These are phyloP conservation scores for Metarhizium brunneum DNA, from an alignment of 2,329 filamentous ascomycete species.

Conservation along the genomic window DNA sequence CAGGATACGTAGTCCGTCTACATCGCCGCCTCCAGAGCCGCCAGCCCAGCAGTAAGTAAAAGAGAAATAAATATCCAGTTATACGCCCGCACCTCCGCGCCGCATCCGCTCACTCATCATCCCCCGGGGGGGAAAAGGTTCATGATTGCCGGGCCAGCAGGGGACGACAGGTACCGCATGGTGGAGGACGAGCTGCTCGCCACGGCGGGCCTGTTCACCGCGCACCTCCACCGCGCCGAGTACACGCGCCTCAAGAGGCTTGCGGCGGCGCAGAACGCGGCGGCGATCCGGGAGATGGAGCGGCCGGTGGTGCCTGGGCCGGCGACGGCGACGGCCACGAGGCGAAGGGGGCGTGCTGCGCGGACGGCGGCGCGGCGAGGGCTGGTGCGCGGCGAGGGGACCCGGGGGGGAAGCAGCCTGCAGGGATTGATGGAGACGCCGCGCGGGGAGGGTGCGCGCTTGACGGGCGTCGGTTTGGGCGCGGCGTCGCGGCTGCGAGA, in stretches of 20 bases:
- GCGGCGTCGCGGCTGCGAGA: no score
- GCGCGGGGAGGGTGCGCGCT: slow-evolving; percentile 15
- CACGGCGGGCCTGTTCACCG: slow-evolving; percentile 60
- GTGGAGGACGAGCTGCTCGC: slow-evolving; percentile 72
- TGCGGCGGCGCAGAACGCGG: slow-evolving; percentile 45
- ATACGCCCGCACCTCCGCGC: no score
- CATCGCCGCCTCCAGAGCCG: slow-evolving; percentile 42
- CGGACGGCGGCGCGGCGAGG: slow-evolving; percentile 17
- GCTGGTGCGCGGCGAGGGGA: slow-evolving; percentile 6
- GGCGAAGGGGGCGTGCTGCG: slow-evolving; percentile 12
- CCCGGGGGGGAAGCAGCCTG: slow-evolving; percentile 24
- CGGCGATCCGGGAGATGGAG: slow-evolving; percentile 39
- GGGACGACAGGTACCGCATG: slow-evolving; percentile 72
- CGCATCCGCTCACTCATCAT: no score
- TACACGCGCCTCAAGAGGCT: slow-evolving; percentile 58
- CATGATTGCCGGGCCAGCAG: slow-evolving; percentile 55
- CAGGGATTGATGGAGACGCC: slow-evolving; percentile 34
- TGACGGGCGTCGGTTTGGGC: background rate
- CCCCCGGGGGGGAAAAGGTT: slow-evolving; percentile 26
- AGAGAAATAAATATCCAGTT: no score
- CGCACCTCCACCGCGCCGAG: slow-evolving; percentile 68
- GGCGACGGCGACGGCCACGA: slow-evolving; percentile 16
- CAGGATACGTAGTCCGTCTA: slow-evolving; percentile 31
- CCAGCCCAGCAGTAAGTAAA: slow-evolving; percentile 33
- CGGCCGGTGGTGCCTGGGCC: slow-evolving; percentile 36